Evolutionary conservation across 164 flowering plant species (phyloP), one percentile per base, ranked within the genome.

Genomic region (Dillenia turbinata): DNA sequence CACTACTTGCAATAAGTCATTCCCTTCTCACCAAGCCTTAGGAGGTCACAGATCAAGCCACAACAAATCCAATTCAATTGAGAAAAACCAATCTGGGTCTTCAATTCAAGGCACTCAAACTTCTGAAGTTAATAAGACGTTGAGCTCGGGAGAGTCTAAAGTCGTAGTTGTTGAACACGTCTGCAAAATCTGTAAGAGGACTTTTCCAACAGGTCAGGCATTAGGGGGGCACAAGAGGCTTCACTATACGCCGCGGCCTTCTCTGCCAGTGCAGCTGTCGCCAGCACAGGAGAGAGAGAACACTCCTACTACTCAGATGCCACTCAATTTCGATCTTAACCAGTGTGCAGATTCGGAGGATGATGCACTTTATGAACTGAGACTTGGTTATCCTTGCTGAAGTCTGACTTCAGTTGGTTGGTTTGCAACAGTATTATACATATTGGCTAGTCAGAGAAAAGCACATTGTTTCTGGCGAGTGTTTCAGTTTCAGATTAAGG

Each of bases 21-120:
- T 85, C 62, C 9, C 69, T 15, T 69, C 83, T 10, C 75, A 78
- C 60, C 96, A 87, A 69, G 90, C 91, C 12, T 61, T 82, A 56
- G 96, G 90, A n/a, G 92, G 92, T 11, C 92, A 89, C 63, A 78
- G 52, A 66, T 81, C 93, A 3, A 80, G 86, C 67, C 85, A 86
- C 57, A 81, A 74, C 66, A 81, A 73, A 52, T 10, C 40, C 66
- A 81, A 66, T 2, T 46, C 57, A 0, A 50, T 15, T 22, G 57
- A 14, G 9, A 44, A 54, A 11, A 44, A 44, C 9, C 33, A 1
- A 5, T 7, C 13, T 46, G 58, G 33, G 40, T 47, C 40, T 33
- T 6, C 40, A 33, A 22, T n/a, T 26, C 12, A 45, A 12, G 19
- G 46, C 8, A 52, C 44, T 26, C 22, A 12, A 48, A 10, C 17